Percentiles rank a stretch among this genome's conserved stretches.
These are phyloP conservation scores for Phytophthora sansomeana DNA, from an alignment of 352 stramenopile genomes.

Conservation along the genomic window DNA sequence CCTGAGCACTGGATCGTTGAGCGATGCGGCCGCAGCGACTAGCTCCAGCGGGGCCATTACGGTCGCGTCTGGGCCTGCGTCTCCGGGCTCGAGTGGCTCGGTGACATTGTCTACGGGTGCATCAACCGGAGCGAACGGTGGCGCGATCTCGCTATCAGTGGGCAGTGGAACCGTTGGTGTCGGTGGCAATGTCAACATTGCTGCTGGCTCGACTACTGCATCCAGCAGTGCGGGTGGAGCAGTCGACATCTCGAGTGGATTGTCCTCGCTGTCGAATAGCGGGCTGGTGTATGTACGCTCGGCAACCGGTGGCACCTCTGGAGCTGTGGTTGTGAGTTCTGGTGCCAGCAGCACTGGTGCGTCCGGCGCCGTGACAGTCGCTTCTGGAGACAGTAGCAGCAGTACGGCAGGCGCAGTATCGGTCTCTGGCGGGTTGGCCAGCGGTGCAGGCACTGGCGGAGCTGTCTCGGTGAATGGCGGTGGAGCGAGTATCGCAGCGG, in stretches of 20 bases:
- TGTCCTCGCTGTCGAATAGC: constrained; percentile 42
- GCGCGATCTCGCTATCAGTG: constrained; percentile 54
- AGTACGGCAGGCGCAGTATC: too few relatives aligned
- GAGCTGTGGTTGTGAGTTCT: constrained; percentile 26
- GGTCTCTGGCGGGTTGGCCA: too few relatives aligned
- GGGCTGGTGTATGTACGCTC: constrained; percentile 47
- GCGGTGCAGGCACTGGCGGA: too few relatives aligned
- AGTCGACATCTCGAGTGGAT: constrained; percentile 46
- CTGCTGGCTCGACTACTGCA: constrained; percentile 45
- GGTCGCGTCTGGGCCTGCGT: constrained; percentile 25
- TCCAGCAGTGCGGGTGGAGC: constrained; percentile 43
- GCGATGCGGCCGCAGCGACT: constrained; percentile 1
- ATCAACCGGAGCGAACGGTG: constrained; percentile 51
- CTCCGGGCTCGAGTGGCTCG: constrained; percentile 34
- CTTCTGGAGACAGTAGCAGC: too few relatives aligned
- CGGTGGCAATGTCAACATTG: constrained; percentile 55
- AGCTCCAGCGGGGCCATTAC: constrained; percentile 27
- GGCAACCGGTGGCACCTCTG: constrained; percentile 38
- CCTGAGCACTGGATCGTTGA: constrained; percentile 16
- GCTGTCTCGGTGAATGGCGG: too few relatives aligned
- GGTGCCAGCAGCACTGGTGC: constrained; percentile 40
- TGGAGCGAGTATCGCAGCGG: too few relatives aligned
- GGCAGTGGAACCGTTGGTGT: constrained; percentile 46
- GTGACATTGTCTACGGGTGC: constrained; percentile 49
- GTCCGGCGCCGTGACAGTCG: constrained; percentile 46